Conservation (phyloP, 768 basidiomycete genomes). For the Trametes coccinea region DNA sequence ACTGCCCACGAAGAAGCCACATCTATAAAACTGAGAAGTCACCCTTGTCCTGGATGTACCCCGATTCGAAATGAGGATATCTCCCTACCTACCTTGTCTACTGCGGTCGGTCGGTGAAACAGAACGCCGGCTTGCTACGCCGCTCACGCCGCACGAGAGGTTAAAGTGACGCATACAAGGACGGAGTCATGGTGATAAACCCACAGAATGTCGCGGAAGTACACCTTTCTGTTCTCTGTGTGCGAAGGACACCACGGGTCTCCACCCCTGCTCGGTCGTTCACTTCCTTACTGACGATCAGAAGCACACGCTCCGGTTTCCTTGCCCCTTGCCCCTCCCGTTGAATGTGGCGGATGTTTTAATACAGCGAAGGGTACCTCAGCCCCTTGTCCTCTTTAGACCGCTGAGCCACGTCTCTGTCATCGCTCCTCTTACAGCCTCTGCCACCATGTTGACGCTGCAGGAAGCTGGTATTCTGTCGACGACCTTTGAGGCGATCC, state of each 20-base stretch:
- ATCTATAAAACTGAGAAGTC: constrained; percentile 6
- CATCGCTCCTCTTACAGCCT: background rate
- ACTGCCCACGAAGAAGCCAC: constrained; percentile 7
- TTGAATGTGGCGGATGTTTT: constrained; percentile 7
- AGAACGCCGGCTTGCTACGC: background rate
- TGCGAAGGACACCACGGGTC: background rate
- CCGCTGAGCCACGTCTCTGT: background rate
- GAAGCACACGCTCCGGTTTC: constrained; percentile 6
- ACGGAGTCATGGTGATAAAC: background rate
- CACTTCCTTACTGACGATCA: background rate
- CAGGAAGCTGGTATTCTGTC: constrained; percentile 23
- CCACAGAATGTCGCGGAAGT: background rate
- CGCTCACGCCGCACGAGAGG: no score
- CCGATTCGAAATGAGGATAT: background rate
- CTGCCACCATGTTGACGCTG: constrained; percentile 13
- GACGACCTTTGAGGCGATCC: constrained; percentile 24
- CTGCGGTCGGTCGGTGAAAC: background rate
- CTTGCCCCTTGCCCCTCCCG: constrained; percentile 2
- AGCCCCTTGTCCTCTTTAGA: background rate
- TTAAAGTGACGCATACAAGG: background rate
- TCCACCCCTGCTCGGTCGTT: background rate
- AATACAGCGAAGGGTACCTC: background rate
- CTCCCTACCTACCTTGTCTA: background rate
- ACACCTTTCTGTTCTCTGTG: background rate
- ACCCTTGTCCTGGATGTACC: constrained; percentile 6